These are phyloP conservation scores for Stachybotrys chlorohalonatus DNA, from an alignment of 2,329 filamentous ascomycete species.

Conservation along the genomic window DNA sequence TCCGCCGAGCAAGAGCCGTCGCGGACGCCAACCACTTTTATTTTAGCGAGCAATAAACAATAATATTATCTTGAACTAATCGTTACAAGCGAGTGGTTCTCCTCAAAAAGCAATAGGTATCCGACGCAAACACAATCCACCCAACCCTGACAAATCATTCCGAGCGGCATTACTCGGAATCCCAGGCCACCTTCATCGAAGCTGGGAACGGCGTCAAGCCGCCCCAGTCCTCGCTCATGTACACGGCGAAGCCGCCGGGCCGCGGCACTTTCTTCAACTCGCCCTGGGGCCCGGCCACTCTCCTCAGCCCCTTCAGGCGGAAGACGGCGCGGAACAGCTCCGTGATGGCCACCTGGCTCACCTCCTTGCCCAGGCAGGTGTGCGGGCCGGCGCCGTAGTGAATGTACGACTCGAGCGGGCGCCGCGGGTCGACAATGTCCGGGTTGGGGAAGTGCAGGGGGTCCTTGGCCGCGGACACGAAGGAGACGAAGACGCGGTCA, in stretches of 20 bases:
- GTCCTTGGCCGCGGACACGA: slow-evolving; percentile 48
- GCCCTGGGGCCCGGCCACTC: slow-evolving; percentile 55
- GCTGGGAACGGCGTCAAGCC: slow-evolving; percentile 35
- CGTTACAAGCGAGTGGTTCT: not conserved
- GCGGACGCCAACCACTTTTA: not conserved
- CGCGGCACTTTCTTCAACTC: slow-evolving; percentile 55
- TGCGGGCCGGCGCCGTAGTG: slow-evolving; percentile 54
- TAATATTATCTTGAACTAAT: not conserved
- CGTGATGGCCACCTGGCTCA: slow-evolving; percentile 52
- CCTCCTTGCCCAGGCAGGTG: slow-evolving; percentile 51
- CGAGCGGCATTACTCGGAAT: slow-evolving; percentile 18
- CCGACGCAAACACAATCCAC: not conserved
- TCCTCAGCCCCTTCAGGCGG: slow-evolving; percentile 48
- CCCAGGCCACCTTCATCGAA: slow-evolving; percentile 46
- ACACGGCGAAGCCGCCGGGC: slow-evolving; percentile 46
- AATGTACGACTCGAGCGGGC: slow-evolving; percentile 56
- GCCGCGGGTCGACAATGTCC: slow-evolving; percentile 49
- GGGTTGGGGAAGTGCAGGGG: slow-evolving; percentile 52
- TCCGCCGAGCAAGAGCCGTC: not conserved
- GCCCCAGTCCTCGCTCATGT: slow-evolving; percentile 59
- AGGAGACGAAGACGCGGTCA: slow-evolving; percentile 55
- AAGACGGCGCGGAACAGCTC: slow-evolving; percentile 62
- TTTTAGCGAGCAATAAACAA: not conserved
- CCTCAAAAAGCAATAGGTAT: not conserved
- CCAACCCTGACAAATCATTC: not conserved